Percentiles rank a stretch among this genome's conserved stretches.
Evolutionary conservation across 495 filamentous ascomycete genomes (phyloP).

Genomic region (Podospora pseudopauciseta): DNA sequence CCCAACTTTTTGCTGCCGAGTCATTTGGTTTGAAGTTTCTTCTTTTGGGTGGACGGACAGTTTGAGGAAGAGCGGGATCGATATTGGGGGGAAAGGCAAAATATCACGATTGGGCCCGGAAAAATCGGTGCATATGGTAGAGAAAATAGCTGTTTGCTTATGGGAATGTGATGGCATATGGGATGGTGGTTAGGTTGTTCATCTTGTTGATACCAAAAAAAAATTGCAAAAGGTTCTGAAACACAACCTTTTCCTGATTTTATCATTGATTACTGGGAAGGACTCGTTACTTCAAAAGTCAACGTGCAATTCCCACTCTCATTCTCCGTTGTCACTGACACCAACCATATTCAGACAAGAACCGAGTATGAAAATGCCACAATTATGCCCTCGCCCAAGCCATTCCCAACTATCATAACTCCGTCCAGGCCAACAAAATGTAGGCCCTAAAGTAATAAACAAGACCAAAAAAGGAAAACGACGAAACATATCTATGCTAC

Average conservation of each 20-base stretch:
- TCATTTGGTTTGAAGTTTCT: slow-evolving; percentile 63
- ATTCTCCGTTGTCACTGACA: no score
- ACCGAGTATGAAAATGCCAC: neutral
- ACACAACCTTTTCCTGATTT: neutral
- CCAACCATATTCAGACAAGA: no score
- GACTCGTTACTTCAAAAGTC: no score
- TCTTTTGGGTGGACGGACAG: neutral
- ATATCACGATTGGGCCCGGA: no score
- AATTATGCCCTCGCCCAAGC: neutral
- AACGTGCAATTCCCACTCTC: no score
- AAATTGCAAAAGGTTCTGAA: neutral
- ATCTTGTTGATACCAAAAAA: neutral
- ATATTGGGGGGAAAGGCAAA: no score
- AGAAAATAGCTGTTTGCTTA: no score
- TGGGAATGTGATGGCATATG: no score
- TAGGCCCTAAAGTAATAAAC: neutral
- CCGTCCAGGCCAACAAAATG: neutral
- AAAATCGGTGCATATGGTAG: no score
- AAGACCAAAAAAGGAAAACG: slow-evolving; percentile 2
- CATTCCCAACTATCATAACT: neutral
- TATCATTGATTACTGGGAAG: no score
- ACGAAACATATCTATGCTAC: slow-evolving; percentile 16
- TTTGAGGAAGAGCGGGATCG: no score
- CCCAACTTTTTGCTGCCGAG: slow-evolving; percentile 93
- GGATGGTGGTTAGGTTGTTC: neutral